Percentiles rank a stretch among this genome's conserved stretches.
These are phyloP conservation scores for Tribonema minus DNA, from an alignment of 108 stramenopile genomes.

Conservation along the genomic window DNA sequence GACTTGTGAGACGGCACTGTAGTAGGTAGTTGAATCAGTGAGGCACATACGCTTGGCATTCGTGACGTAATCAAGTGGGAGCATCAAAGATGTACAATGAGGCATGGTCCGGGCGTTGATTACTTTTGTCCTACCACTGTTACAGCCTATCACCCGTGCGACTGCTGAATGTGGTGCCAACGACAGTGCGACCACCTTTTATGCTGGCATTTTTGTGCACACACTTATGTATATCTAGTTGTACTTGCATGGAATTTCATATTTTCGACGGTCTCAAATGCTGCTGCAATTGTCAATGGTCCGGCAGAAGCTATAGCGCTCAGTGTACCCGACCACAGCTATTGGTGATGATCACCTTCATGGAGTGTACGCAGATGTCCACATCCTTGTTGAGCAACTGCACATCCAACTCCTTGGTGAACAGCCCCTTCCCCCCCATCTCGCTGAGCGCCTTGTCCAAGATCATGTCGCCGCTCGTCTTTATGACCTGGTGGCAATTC, in stretches of 20 bases:
- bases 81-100: too few species aligned
- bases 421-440: slow-evolving; percentile 98
- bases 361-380: slow-evolving; percentile 99
- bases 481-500: slow-evolving; percentile 70
- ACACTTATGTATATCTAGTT: neutral
- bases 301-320: neutral
- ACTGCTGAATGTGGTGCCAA: too few species aligned
- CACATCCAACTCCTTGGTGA: slow-evolving; percentile 99
- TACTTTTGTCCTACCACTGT: too few species aligned
- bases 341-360: slow-evolving; percentile 66
- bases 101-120: too few species aligned
- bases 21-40: too few species aligned
- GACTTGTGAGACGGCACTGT: too few species aligned
- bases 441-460: slow-evolving; percentile 97
- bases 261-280: too few species aligned
- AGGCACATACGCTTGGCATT: too few species aligned
- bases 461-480: slow-evolving; percentile 98
- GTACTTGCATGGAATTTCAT: neutral
- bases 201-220: neutral
- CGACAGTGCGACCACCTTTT: neutral
- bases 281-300: neutral
- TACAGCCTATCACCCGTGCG: too few species aligned
- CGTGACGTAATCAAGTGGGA: too few species aligned
- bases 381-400: slow-evolving; percentile 88
- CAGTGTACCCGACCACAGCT: neutral